Evolutionary conservation across 352 stramenopile genomes (phyloP), one percentile per base, ranked within the genome.

Genomic region (Plasmopara muralis): DNA sequence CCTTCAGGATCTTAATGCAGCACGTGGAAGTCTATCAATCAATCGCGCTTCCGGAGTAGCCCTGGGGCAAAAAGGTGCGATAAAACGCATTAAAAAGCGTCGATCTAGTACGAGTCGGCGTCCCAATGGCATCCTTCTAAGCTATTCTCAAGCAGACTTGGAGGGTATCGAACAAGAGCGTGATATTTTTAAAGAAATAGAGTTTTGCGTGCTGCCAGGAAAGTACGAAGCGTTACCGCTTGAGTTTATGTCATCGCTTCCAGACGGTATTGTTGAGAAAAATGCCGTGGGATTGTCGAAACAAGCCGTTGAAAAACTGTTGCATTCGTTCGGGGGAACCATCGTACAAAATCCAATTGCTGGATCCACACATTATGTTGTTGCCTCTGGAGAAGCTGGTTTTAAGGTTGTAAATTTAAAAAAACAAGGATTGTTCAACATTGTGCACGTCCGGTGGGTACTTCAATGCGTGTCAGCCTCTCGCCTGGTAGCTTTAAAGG

Each of bases 391-490:
- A 13, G 59, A 83, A 46, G 44, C 72, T 16, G 83, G 83, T 2
- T 83, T 93, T 39, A 93, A 91, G 62, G 73, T 91, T 16, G 55
- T 56, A 16, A 93, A 90, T 50, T 51, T 91, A 44, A 87, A 86
- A 43, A 89, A 87, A 55, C 83, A 93, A 58, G 80, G 77, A 1
- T 57, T 74, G 37, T 88, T 87, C 62, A 78, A 91, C 49, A 77
- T 93, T 18, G 58, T 91, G 28, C 69, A 76, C 13, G 47, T 88
- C 39, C 53, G 68, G 14, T 93, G 81, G 78, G 49, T 91, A n/a
- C 50, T 77, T 4, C 53, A 33, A 8, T 87, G 78, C 9, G 58
- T 88, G 1, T 39, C 42, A 30, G 52, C 55, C 0, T 68, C 58
- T 9, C 66, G 58, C 18, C 37, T 84, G 35, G 18, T 77, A 12